These are phyloP conservation scores for Eucalyptus curtisii DNA, from an alignment of 345 rosid genomes.

Conservation along the genomic window DNA sequence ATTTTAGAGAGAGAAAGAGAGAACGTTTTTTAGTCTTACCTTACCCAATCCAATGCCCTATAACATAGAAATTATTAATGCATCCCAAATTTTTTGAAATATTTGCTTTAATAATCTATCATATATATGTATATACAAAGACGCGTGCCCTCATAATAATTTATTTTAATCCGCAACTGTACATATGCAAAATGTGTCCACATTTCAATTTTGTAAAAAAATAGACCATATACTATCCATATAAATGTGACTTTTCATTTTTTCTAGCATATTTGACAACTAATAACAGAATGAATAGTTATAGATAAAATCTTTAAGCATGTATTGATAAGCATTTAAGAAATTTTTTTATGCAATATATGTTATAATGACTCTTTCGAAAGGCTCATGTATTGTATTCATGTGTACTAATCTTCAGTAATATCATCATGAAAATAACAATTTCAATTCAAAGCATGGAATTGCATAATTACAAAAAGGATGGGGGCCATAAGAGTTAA, in stretches of 20 bases:
- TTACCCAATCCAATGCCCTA: background rate
- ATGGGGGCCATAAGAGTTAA: background rate
- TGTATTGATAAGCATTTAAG: background rate
- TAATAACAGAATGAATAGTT: too few relatives aligned
- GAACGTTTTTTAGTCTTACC: background rate
- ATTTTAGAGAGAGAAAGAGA: background rate
- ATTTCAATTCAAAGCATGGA: background rate
- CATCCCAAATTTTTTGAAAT: background rate
- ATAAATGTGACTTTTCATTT: background rate
- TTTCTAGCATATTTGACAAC: background rate
- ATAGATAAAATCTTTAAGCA: background rate
- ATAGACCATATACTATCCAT: background rate
- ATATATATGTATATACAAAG: background rate
- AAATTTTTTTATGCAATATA: background rate
- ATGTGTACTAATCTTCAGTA: background rate
- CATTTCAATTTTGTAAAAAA: background rate
- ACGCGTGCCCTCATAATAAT: background rate
- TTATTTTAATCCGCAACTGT: background rate
- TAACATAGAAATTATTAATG: background rate
- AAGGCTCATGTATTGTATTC: background rate
- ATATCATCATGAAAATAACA: background rate
- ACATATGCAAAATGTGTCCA: background rate
- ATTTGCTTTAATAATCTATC: background rate
- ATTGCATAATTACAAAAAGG: background rate
- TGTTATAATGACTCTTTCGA: background rate